Percentiles rank a stretch among this genome's conserved stretches.
Evolutionary conservation across 2,329 filamentous ascomycete genomes (phyloP).

Genomic region (Phyllosticta ampelicida): DNA sequence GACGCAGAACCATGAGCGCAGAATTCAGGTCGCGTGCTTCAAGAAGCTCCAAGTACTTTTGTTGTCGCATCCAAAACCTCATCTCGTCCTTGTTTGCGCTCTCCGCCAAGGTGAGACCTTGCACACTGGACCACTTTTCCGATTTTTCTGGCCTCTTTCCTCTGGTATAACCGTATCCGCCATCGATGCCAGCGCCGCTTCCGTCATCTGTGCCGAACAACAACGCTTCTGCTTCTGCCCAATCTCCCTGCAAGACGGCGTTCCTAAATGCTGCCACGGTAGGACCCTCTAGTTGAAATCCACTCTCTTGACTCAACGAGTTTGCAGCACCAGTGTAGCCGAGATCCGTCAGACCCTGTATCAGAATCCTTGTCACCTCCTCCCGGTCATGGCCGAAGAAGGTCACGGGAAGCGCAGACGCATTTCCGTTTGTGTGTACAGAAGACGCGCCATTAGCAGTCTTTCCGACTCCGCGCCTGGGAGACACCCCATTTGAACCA

Average conservation of each 20-base stretch:
- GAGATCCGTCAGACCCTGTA: conserved; percentile 81
- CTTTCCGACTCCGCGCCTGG: conserved; percentile 25
- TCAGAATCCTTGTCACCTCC: conserved; percentile 84
- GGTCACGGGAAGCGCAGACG: conserved; percentile 25
- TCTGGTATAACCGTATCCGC: conserved; percentile 20
- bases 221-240: conserved; percentile 74
- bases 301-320: conserved; percentile 68
- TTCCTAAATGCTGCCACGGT: conserved; percentile 77
- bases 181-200: conserved; percentile 29
- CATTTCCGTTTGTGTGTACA: conserved; percentile 31
- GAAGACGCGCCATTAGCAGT: conserved; percentile 28
- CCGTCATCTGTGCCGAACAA: conserved; percentile 49
- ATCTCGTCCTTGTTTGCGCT: conserved; percentile 68
- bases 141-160: conserved; percentile 24
- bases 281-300: conserved; percentile 74
- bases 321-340: conserved; percentile 72
- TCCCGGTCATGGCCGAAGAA: conserved; percentile 85
- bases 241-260: conserved; percentile 69
- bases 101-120: conserved; percentile 61
- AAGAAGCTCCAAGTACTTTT: conserved; percentile 88
- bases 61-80: conserved; percentile 79
- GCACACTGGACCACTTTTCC: conserved; percentile 15
- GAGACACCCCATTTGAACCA: conserved; percentile 27
- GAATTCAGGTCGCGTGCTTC: conserved; percentile 62
- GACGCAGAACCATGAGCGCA: conserved; percentile 73